Evolutionary conservation across 2,329 filamentous ascomycete genomes (phyloP).

Genomic region (Trichoderma oligosporum): DNA sequence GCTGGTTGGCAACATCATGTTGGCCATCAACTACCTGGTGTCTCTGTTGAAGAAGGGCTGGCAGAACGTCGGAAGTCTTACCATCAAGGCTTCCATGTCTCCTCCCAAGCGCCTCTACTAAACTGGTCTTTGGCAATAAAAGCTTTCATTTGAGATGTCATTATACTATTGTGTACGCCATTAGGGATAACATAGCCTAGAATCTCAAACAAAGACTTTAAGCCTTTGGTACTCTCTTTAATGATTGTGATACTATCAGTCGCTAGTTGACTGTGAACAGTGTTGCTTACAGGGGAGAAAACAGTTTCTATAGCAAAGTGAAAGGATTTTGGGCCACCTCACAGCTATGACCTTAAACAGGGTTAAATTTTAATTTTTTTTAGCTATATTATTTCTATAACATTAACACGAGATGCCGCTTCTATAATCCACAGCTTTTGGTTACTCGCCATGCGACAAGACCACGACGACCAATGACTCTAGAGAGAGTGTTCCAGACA

Average conservation of each 20-base stretch:
- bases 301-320: background rate
- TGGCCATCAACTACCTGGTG: conserved; percentile 99
- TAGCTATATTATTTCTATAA: conserved; percentile 1
- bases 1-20: conserved; percentile 97
- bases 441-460: conserved; percentile 62
- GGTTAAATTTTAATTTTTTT: conserved; percentile 1
- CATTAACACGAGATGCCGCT: background rate
- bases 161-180: conserved; percentile 1
- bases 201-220: conserved; percentile 15
- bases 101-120: conserved; percentile 98
- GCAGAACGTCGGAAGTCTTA: conserved; percentile 99
- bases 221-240: background rate
- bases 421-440: conserved; percentile 48
- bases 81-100: conserved; percentile 99
- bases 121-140: conserved; percentile 30
- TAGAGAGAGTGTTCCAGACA: conserved; percentile 63
- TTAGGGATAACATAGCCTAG: conserved; percentile 16
- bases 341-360: background rate
- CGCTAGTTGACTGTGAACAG: background rate
- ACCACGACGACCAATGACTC: conserved; percentile 63
- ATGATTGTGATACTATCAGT: background rate
- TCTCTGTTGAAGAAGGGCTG: conserved; percentile 99
- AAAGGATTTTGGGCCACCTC: too few species aligned
- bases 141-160: conserved; percentile 15
- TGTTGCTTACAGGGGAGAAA: too few species aligned